These are phyloP conservation scores for Aethionema arabicum DNA, from an alignment of 345 rosid genomes.

Conservation along the genomic window DNA sequence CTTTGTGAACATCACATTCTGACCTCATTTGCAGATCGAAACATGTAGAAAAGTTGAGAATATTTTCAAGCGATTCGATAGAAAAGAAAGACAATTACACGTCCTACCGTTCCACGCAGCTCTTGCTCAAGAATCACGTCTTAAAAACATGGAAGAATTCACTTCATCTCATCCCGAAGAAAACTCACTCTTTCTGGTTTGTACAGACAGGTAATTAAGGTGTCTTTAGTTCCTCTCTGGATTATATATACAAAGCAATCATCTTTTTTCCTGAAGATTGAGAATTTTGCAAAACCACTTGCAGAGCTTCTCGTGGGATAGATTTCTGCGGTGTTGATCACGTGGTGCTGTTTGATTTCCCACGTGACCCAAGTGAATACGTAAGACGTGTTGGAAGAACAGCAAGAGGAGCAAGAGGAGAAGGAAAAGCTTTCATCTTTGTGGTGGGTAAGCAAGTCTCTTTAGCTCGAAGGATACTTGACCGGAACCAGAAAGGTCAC, in stretches of 20 bases:
- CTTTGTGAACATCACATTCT: conserved; percentile 5
- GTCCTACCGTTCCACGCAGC: conserved; percentile 92
- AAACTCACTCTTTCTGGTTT: conserved; percentile 63
- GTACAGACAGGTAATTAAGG: conserved; percentile 68
- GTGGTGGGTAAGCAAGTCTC: conserved; percentile 91
- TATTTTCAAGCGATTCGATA: conserved; percentile 66
- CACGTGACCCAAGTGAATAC: conserved; percentile 91
- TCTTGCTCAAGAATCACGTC: conserved; percentile 61
- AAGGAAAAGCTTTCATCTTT: conserved; percentile 80
- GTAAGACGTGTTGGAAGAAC: conserved; percentile 95
- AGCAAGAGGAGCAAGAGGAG: conserved; percentile 90
- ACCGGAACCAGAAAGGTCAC: conserved; percentile 80
- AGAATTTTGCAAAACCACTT: too few species aligned
- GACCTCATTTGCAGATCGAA: conserved; percentile 59
- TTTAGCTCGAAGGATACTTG: conserved; percentile 63
- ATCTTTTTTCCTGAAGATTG: neutral
- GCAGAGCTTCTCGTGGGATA: conserved; percentile 87
- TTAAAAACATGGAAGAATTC: conserved; percentile 79
- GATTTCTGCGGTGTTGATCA: conserved; percentile 83
- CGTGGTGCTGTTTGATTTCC: conserved; percentile 81
- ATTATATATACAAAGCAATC: neutral
- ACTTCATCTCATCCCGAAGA: conserved; percentile 43
- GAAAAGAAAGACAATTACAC: conserved; percentile 50
- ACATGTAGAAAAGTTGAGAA: conserved; percentile 98
- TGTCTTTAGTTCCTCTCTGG: neutral